Base-by-base conservation (phyloP, 495 filamentous ascomycete species). In the Xylaria bambusicola region DNA sequence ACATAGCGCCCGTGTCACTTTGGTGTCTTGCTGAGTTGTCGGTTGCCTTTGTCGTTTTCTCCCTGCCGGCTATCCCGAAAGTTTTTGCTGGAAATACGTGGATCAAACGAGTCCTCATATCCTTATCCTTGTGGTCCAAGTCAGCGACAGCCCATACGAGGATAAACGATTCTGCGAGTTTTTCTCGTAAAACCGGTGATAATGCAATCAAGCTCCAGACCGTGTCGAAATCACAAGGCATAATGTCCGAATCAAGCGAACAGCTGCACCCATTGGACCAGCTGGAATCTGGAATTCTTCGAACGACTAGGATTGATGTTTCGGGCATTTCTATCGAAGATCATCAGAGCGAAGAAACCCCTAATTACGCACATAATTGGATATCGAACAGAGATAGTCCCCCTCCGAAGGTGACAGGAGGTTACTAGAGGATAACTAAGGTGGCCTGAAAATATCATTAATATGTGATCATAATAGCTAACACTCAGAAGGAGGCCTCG, bases 31-130 rank as follows among this genome's bases (percentile, higher is more conserved):
- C 58, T 4, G 58, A 61, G 24, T 33, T 44, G 31, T 45, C 58
- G 9, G 46, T 44, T 4, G 49, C 33, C 29, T 53, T 61, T 12
- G 17, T 61, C 6, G 44, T 61, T 55, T 69, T 31, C 44, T 57
- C 42, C 24, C 65, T 10, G 47, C 67, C n/a, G 49, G 63, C 41
- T 58, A 60, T 41, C 52, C 71, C 26, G 26, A 66, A 36, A 59
- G 66, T 21, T 72, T 74, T 60, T 13, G 36, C 36, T 13, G 36
- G 36, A 15, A 38, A 38, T 13, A 38, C 36, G 13, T 38, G 6
- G 36, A 38, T 38, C 15, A 38, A 38, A 15, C 36, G 36, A 15
- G 36, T 38, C 15, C 36, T 38, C 7, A 3, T 9, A 8, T 38
- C 36, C 6, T 15, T 38, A 15, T 38, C 36, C 3, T 38, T 38